These are phyloP conservation scores for Cryphonectria carpinicola DNA, from an alignment of 2,329 filamentous ascomycete species.

Conservation along the genomic window DNA sequence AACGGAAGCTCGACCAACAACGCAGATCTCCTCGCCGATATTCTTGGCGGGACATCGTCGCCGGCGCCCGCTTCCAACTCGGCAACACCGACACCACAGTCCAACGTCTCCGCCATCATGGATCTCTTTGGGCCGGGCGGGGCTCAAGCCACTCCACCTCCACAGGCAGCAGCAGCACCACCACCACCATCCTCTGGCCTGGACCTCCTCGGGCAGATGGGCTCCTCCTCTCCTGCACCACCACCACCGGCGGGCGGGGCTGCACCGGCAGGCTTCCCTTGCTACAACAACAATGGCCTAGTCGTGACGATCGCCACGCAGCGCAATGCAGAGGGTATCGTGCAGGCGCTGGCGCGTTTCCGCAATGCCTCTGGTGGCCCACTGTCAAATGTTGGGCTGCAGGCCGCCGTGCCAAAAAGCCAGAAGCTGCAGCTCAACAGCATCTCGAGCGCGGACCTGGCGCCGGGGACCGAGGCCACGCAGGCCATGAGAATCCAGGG, in stretches of 20 bases:
- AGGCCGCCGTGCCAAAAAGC: slow-evolving; percentile 94
- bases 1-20: slow-evolving; percentile 67
- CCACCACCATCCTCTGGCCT: slow-evolving; percentile 51
- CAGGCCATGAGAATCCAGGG: slow-evolving; percentile 88
- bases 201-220: slow-evolving; percentile 48
- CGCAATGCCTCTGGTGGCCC: slow-evolving; percentile 69
- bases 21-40: slow-evolving; percentile 87
- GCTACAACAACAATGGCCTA: slow-evolving; percentile 86
- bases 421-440: slow-evolving; percentile 92
- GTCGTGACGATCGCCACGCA: slow-evolving; percentile 82
- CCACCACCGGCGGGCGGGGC: slow-evolving; percentile 36
- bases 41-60: slow-evolving; percentile 75
- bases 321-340: slow-evolving; percentile 75
- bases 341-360: slow-evolving; percentile 85
- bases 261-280: slow-evolving; percentile 63
- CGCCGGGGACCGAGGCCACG: slow-evolving; percentile 78
- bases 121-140: slow-evolving; percentile 72
- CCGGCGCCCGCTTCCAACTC: slow-evolving; percentile 45
- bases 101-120: slow-evolving; percentile 78
- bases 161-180: slow-evolving; percentile 49
- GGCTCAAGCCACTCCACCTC: slow-evolving; percentile 40
- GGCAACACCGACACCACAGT: slow-evolving; percentile 58
- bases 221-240: slow-evolving; percentile 53
- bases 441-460: slow-evolving; percentile 80
- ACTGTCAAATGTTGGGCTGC: slow-evolving; percentile 78